These are phyloP conservation scores for Cryptococcus sp. DNA, from an alignment of 1,284 basidiomycete genomes.

Conservation along the genomic window DNA sequence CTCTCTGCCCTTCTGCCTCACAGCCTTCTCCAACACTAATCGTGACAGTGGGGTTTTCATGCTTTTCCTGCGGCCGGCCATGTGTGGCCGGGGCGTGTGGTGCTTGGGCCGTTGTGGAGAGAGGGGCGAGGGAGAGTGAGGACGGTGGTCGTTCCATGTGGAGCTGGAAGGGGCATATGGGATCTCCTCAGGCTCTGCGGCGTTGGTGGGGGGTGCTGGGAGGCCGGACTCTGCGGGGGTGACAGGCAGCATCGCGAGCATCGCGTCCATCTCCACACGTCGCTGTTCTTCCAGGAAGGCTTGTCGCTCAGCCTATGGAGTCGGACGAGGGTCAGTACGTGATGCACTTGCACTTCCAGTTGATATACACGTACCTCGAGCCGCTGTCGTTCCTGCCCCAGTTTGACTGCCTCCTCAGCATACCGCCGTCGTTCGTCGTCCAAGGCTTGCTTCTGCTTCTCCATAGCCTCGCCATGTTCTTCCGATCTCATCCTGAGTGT, in stretches of 20 bases:
- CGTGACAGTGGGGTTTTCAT: constrained; percentile 39
- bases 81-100: constrained; percentile 25
- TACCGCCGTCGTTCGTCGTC: constrained; percentile 66
- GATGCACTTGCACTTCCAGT: not conserved
- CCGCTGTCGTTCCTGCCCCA: constrained; percentile 63
- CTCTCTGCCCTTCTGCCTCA: constrained; percentile 19
- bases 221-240: constrained; percentile 44
- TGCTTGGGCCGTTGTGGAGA: constrained; percentile 25
- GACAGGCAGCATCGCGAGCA: constrained; percentile 59
- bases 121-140: constrained; percentile 35
- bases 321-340: constrained; percentile 1
- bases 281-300: constrained; percentile 65
- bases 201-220: not conserved
- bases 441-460: constrained; percentile 50
- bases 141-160: constrained; percentile 18
- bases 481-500: constrained; percentile 4
- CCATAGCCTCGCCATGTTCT: constrained; percentile 23
- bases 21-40: constrained; percentile 43
- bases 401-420: constrained; percentile 60
- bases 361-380: constrained; percentile 59
- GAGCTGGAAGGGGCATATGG: constrained; percentile 7
- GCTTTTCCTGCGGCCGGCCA: constrained; percentile 18
- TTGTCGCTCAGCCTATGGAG: constrained; percentile 58
- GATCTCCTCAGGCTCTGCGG: not conserved
- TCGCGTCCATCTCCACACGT: constrained; percentile 61